A percentile compares a stretch with the other conserved stretches of the same genome.
These are phyloP conservation scores for Arthrinium phaeospermum DNA, from an alignment of 2,329 filamentous ascomycete species.

Conservation along the genomic window DNA sequence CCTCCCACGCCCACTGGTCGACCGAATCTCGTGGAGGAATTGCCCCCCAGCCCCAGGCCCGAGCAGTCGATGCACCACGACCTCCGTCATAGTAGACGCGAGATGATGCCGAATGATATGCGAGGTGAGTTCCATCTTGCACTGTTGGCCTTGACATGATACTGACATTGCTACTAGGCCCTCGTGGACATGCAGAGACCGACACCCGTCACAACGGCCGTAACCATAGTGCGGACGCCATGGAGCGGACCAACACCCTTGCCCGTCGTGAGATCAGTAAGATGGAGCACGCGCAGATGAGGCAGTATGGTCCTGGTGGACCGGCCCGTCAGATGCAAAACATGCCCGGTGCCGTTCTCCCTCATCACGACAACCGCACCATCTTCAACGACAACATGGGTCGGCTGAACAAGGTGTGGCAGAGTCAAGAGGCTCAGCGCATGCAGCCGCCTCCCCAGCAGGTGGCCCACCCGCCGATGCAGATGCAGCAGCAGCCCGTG, in stretches of 20 bases:
- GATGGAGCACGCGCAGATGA: conserved; percentile 56
- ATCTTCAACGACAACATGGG: conserved; percentile 57
- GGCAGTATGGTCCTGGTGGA: conserved; percentile 41
- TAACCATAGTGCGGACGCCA: conserved; percentile 36
- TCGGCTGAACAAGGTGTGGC: conserved; percentile 62
- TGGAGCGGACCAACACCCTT: conserved; percentile 55
- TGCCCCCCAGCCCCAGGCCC: conserved; percentile 25
- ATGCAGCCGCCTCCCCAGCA: conserved; percentile 29
- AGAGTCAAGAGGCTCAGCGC: conserved; percentile 56
- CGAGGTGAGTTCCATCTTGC: conserved; percentile 25
- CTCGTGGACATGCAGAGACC: conserved; percentile 42
- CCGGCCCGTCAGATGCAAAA: conserved; percentile 41
- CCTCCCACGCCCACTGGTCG: conserved; percentile 24
- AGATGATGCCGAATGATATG: conserved; percentile 37
- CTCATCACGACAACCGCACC: conserved; percentile 34
- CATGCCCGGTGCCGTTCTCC: conserved; percentile 28
- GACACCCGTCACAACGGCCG: conserved; percentile 44
- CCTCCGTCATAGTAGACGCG: conserved; percentile 50
- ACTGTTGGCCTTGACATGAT: background rate
- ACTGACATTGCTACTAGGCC: conserved; percentile 24
- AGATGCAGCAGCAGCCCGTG: conserved; percentile 15
- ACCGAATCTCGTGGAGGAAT: conserved; percentile 29
- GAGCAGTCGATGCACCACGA: conserved; percentile 35
- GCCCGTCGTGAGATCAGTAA: conserved; percentile 59
- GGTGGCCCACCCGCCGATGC: conserved; percentile 27